Evolutionary conservation across 345 rosid genomes (phyloP), one percentile per base, ranked within the genome.

Genomic region (Populus nigra): DNA sequence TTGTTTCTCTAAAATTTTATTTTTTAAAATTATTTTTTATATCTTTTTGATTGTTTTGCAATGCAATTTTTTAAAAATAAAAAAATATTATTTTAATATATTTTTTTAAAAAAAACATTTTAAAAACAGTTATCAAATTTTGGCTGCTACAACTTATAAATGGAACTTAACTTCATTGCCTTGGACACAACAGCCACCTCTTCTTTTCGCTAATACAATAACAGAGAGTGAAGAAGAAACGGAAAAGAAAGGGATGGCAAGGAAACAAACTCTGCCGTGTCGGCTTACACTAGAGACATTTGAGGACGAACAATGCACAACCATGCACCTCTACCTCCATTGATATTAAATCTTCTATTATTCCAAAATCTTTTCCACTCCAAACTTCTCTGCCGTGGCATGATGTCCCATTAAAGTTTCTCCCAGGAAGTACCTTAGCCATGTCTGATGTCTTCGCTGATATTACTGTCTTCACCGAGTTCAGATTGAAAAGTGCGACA

Each of bases 301-400:
- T 65, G 22, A 94, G 88, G 72, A 89, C 86, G 61, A 91, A 88
- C 18, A 95, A 77, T 47, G 93, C 89, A 82, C 87, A 80, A 41
- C 91, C 90, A 39, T 92, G 97, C 36, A 75, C 69, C 71, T 81
- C 87, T 45, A 93, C 88, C 55, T 70, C 75, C 35, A 78, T 83
- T 4, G 92, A 83, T 43, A 93, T 63, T 0, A 75, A 79, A 63
- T 82, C 78, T 63, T 16, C 74, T 3, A 76, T 81, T 31, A 57
- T 65, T 68, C 86, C 89, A 1, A 75, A 78, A 74, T 72, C 71
- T 66, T 76, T 82, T 7, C 86, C 88, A 23, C 91, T 91, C 97
- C 98, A 92, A 20, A 93, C 78, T 84, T 95, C 99, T 15, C 53
- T 78, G 82, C 87, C 69, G 43, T 45, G 55, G 73, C 97, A 92